phyloP scores from a whole-genome alignment of 768 basidiomycete genomes.

The Macrolepiota fuliginosa region DNA sequence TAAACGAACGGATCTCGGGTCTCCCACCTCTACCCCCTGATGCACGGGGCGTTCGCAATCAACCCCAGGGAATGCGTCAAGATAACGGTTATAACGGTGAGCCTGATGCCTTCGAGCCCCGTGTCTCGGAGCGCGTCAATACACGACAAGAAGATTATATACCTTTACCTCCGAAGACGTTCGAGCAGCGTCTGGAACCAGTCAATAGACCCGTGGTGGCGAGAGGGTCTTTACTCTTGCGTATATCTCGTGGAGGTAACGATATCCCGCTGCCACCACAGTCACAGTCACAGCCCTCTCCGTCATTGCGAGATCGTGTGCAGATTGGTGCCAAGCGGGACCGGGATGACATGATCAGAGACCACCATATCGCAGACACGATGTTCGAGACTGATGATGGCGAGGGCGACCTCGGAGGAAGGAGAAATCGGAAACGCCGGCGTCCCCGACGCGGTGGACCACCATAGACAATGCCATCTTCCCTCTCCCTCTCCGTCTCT shows the following conservation, averaged over 20 bases:
- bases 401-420: slow-evolving; percentile 1
- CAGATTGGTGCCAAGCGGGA: slow-evolving; percentile 13
- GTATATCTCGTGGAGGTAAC: slow-evolving; percentile 8
- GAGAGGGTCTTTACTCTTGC: slow-evolving; percentile 9
- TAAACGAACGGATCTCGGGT: slow-evolving; percentile 5
- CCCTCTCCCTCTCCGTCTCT: background rate
- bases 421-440: slow-evolving; percentile 7
- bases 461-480: slow-evolving; percentile 5
- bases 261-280: slow-evolving; percentile 1
- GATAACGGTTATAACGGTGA: slow-evolving; percentile 11
- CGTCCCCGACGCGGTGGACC: slow-evolving; percentile 6
- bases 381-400: slow-evolving; percentile 7
- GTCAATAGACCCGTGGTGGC: background rate
- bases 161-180: slow-evolving; percentile 1
- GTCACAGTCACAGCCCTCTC: background rate
- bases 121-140: slow-evolving; percentile 7
- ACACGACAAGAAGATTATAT: slow-evolving; percentile 12
- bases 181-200: slow-evolving; percentile 8
- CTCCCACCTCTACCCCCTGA: background rate
- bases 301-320: slow-evolving; percentile 15
- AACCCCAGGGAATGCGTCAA: slow-evolving; percentile 3
- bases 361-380: background rate
- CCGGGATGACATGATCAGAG: slow-evolving; percentile 7
- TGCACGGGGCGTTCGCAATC: slow-evolving; percentile 1
- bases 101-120: slow-evolving; percentile 12